phyloP scores from a whole-genome alignment of 1,284 basidiomycete species.

The Neonothopanus nambi region DNA sequence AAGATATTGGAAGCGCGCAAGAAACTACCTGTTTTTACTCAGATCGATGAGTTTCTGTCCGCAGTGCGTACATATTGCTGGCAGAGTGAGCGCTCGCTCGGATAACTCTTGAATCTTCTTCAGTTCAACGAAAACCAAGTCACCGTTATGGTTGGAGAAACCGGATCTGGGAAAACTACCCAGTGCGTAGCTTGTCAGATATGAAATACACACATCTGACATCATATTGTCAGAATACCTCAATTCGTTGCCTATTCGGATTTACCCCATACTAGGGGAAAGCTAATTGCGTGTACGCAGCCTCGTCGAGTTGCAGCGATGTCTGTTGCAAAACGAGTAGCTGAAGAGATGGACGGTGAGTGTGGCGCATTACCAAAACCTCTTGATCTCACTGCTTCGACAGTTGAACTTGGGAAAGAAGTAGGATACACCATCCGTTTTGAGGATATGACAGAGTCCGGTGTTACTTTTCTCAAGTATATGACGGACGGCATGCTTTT shows the following conservation, averaged over 20 bases:
- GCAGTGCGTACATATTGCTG: no score
- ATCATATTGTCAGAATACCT: conserved; percentile 88
- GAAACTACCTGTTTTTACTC: no score
- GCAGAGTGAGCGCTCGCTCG: no score
- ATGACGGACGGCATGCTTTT: conserved; percentile 99
- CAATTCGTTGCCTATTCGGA: no score
- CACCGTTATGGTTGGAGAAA: conserved; percentile 93
- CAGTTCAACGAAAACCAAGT: no score
- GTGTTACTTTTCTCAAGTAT: conserved; percentile 99
- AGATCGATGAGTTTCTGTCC: no score
- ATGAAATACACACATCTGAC: conserved; percentile 94
- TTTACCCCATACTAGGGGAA: no score
- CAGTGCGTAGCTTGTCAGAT: conserved; percentile 94
- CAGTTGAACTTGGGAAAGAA: conserved; percentile 83
- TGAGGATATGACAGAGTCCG: conserved; percentile 93
- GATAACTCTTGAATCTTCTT: no score
- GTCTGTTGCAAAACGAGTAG: conserved; percentile 97
- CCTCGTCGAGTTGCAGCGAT: conserved; percentile 98
- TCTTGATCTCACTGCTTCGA: neutral
- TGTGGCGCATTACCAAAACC: neutral
- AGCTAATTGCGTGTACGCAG: conserved; percentile 97
- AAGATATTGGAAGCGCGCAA: no score
- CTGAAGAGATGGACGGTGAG: conserved; percentile 96
- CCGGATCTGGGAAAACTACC: no score
- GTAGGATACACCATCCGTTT: conserved; percentile 99